Conservation (phyloP, 2,329 filamentous ascomycete species). For the Penicillium hordei region DNA sequence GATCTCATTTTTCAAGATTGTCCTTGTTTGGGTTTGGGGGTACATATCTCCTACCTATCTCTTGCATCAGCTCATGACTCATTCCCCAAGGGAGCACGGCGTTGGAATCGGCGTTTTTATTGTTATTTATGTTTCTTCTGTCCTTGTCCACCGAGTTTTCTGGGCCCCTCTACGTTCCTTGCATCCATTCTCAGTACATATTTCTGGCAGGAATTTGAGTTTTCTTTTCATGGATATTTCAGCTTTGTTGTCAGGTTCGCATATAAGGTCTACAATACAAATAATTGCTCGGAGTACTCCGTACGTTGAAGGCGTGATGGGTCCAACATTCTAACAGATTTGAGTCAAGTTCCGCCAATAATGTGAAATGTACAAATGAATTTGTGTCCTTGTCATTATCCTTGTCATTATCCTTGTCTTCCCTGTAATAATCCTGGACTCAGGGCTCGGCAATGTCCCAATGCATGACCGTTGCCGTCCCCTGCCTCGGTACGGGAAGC, state of each 20-base stretch:
- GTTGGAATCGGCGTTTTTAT: slow-evolving; percentile 20
- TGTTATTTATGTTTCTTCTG: slow-evolving; percentile 1
- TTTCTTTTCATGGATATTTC: background rate
- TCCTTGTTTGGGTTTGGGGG: slow-evolving; percentile 4
- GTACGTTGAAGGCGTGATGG: background rate
- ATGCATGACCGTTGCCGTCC: slow-evolving; percentile 10
- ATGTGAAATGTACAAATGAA: background rate
- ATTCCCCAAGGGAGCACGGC: slow-evolving; percentile 23
- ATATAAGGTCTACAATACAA: background rate
- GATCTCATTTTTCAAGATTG: background rate
- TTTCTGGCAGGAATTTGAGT: background rate
- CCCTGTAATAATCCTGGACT: background rate
- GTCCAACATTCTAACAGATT: background rate
- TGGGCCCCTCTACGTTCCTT: background rate
- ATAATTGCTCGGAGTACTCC: background rate
- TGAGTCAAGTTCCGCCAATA: background rate
- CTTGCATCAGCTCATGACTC: slow-evolving; percentile 21
- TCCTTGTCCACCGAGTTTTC: slow-evolving; percentile 2
- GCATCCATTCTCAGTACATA: slow-evolving; percentile 4
- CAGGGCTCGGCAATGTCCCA: background rate
- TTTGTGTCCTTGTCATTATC: background rate
- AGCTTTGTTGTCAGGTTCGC: background rate
- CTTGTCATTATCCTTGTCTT: background rate
- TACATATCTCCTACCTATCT: slow-evolving; percentile 14
- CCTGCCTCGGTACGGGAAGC: background rate